Conservation (phyloP, 1,139 yeast genomes). For the Martiniozyma asiatica region DNA sequence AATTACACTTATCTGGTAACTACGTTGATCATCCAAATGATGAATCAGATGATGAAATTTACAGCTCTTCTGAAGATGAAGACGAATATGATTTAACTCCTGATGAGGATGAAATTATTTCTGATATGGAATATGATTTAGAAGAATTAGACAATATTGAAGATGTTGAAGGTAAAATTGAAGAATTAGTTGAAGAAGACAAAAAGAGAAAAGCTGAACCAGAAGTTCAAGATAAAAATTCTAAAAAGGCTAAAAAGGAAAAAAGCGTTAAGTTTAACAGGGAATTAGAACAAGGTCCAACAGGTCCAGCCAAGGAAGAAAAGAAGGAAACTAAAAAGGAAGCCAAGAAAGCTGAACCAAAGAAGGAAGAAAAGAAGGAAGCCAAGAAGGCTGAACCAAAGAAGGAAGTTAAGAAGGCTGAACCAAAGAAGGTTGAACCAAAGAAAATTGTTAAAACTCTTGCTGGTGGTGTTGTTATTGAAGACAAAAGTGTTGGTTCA, state of each 20-base stretch:
- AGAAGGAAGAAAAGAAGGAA: slow-evolving; percentile 18
- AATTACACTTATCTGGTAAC: slow-evolving; percentile 88
- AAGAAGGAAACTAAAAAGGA: slow-evolving; percentile 15
- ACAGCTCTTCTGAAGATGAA: slow-evolving; percentile 40
- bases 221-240: slow-evolving; percentile 28
- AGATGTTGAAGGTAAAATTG: slow-evolving; percentile 43
- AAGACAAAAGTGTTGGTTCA: slow-evolving; percentile 81
- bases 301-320: slow-evolving; percentile 26
- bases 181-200: slow-evolving; percentile 51
- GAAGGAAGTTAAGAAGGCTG: slow-evolving; percentile 20
- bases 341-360: slow-evolving; percentile 19
- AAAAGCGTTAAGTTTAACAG: slow-evolving; percentile 76
- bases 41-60: slow-evolving; percentile 44
- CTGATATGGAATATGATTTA: slow-evolving; percentile 35
- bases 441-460: slow-evolving; percentile 62
- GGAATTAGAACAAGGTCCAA: slow-evolving; percentile 89
- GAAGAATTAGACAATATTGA: slow-evolving; percentile 53
- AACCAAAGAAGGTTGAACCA: too few species aligned
- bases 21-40: slow-evolving; percentile 91
- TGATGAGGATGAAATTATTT: slow-evolving; percentile 73
- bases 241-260: slow-evolving; percentile 30
- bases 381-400: slow-evolving; percentile 16
- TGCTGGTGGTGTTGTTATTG: slow-evolving; percentile 86
- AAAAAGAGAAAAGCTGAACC: slow-evolving; percentile 27
- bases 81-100: slow-evolving; percentile 85